Conservation (phyloP, 257 asterid genomes). For the Striga asiatica region DNA sequence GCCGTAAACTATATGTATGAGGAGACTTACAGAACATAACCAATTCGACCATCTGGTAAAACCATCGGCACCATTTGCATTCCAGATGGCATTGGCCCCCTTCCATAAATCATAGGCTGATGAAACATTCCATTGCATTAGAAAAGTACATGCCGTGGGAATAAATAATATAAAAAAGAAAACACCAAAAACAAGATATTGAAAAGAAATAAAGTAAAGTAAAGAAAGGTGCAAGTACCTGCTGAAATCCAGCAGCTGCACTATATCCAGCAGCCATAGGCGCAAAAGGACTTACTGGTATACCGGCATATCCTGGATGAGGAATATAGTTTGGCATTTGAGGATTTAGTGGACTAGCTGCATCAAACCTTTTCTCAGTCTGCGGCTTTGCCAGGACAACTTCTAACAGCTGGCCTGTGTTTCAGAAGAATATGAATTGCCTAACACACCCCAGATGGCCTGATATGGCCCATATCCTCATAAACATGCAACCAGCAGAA, state of each 20-base stretch:
- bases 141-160: neutral
- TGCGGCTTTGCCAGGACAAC: slow-evolving; percentile 97
- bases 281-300: slow-evolving; percentile 69
- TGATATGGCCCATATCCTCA: too few species aligned
- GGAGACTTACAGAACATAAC: slow-evolving; percentile 85
- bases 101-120: slow-evolving; percentile 94
- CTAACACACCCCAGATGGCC: too few species aligned
- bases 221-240: too few species aligned
- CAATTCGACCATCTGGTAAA: slow-evolving; percentile 92
- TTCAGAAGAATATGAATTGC: slow-evolving; percentile 8
- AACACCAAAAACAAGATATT: too few species aligned
- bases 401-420: slow-evolving; percentile 70
- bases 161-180: neutral
- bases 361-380: slow-evolving; percentile 68
- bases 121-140: slow-evolving; percentile 1
- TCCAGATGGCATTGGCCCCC: slow-evolving; percentile 96
- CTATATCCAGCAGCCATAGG: slow-evolving; percentile 61
- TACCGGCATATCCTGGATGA: slow-evolving; percentile 71
- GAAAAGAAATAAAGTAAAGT: neutral
- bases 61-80: slow-evolving; percentile 99
- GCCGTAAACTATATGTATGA: neutral
- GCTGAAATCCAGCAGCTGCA: slow-evolving; percentile 70
- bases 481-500: too few species aligned
- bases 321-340: slow-evolving; percentile 62
- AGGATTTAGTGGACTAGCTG: slow-evolving; percentile 42